Conservation (phyloP, 768 basidiomycete genomes). For the Mycena leptocephala region DNA sequence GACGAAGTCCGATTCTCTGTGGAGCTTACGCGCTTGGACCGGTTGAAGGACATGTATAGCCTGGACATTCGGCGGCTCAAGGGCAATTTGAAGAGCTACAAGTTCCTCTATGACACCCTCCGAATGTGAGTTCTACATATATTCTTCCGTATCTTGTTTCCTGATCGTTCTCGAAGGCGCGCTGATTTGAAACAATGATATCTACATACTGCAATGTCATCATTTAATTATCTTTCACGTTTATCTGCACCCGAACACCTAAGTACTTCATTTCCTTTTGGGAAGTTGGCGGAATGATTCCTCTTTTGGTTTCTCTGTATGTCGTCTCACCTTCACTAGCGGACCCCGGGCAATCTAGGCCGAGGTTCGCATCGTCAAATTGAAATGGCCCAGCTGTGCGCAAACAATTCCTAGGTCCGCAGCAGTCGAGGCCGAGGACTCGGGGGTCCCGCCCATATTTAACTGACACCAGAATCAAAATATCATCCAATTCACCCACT, state of each 20-base stretch:
- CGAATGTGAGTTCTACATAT: slow-evolving; percentile 66
- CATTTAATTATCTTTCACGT: not conserved
- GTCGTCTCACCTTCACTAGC: not conserved
- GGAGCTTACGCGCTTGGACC: slow-evolving; percentile 89
- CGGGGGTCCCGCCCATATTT: not conserved
- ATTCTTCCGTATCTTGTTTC: not conserved
- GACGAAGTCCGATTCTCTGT: slow-evolving; percentile 96
- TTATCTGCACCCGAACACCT: not conserved
- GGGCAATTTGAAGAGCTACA: slow-evolving; percentile 89
- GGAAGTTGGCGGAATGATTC: not conserved
- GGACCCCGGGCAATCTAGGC: not conserved
- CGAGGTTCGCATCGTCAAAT: not conserved
- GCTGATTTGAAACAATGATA: slow-evolving; percentile 24
- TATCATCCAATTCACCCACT: not conserved
- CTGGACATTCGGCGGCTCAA: slow-evolving; percentile 92
- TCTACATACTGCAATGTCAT: not conserved
- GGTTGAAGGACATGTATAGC: slow-evolving; percentile 88
- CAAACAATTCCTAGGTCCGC: not conserved
- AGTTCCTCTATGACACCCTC: slow-evolving; percentile 84
- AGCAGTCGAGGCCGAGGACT: slow-evolving; percentile 14
- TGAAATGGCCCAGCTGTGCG: not conserved
- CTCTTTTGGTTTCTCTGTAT: not conserved
- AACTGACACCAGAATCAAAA: not conserved
- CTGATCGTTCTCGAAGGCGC: slow-evolving; percentile 21
- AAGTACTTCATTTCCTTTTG: not conserved